phyloP scores from a whole-genome alignment of 331 rosid genomes.

The Malus hybrid region DNA sequence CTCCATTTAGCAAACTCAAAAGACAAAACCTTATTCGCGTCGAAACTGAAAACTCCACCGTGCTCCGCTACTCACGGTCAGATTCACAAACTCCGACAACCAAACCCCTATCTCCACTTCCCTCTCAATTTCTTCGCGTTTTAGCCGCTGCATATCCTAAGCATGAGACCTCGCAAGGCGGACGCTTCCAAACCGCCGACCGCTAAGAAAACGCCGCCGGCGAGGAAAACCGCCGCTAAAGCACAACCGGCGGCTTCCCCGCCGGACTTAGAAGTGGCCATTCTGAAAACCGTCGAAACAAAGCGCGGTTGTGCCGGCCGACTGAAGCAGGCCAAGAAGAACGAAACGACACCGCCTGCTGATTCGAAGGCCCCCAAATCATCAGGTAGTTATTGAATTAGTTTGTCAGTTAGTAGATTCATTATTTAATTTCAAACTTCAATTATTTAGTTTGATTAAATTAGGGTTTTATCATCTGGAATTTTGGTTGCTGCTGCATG shows the following conservation, averaged over 20 bases:
- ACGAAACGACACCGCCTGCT: conserved; percentile 23
- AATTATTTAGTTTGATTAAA: neutral
- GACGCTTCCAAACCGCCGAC: conserved; percentile 36
- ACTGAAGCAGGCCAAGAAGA: conserved; percentile 37
- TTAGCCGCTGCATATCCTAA: neutral
- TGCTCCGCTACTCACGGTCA: neutral
- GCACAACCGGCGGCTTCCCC: conserved; percentile 12
- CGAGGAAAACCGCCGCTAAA: conserved; percentile 38
- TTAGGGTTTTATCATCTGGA: neutral
- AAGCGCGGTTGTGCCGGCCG: conserved; percentile 30
- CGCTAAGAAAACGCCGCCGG: conserved; percentile 42
- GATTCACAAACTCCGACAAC: neutral
- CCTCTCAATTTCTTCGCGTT: neutral
- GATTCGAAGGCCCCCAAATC: conserved; percentile 25
- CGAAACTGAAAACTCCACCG: neutral
- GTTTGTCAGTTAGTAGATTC: neutral
- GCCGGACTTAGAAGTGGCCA: neutral
- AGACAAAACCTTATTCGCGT: neutral
- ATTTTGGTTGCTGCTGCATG: neutral
- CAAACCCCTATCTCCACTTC: neutral
- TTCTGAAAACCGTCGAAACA: conserved; percentile 14
- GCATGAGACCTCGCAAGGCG: conserved; percentile 57
- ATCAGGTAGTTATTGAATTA: conserved; percentile 22
- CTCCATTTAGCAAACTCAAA: neutral
- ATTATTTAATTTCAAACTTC: neutral